Evolutionary conservation across 2,329 filamentous ascomycete genomes (phyloP), one percentile per base, ranked within the genome.

Genomic region (Alternaria sp.): DNA sequence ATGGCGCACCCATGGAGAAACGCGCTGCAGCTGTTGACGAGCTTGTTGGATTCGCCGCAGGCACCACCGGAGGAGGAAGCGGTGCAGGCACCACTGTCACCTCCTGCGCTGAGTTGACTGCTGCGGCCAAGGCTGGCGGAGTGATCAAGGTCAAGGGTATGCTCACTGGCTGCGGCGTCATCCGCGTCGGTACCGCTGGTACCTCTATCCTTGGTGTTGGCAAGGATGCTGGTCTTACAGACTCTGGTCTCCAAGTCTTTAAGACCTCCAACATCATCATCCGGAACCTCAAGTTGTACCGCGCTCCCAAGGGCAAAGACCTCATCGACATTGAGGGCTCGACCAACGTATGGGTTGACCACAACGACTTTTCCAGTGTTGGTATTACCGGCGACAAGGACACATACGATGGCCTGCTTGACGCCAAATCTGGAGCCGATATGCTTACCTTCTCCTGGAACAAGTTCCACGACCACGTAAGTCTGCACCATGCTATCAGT

Each of bases 391-490:
- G 73, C 25, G 68, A 70, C 63, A 76, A 76, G 61, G 74, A 76
- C 49, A 67, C 54, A 5, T 76, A 75, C 62, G 74, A 76, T 49
- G 74, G 74, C 28, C 77, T 81, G 84, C 70, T 87, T 81, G 89
- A 91, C 67, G 81, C 86, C 55, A 89, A 85, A 57, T 88, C 89
- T 76, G 89, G 81, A 48, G 80, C 85, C 11, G 87, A 91, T 77
- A 88, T 80, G 66, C 74, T 90, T 49, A 89, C 84, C 63, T 81
- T 89, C 66, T 84, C 81, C 16, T 79, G 78, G 73, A 83, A 79
- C 71, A 83, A 81, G 76, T 81, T 80, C 73, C 84, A 86, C 74
- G 84, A 86, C 76, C 85, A 89, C 82, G 71, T 74, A 66, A 59
- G 69, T 68, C 16, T 16, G 12, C 11, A 30, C 25, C 25, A 16